Evolutionary conservation across 2,329 filamentous ascomycete genomes (phyloP).

Genomic region (Colletotrichum sojae): DNA sequence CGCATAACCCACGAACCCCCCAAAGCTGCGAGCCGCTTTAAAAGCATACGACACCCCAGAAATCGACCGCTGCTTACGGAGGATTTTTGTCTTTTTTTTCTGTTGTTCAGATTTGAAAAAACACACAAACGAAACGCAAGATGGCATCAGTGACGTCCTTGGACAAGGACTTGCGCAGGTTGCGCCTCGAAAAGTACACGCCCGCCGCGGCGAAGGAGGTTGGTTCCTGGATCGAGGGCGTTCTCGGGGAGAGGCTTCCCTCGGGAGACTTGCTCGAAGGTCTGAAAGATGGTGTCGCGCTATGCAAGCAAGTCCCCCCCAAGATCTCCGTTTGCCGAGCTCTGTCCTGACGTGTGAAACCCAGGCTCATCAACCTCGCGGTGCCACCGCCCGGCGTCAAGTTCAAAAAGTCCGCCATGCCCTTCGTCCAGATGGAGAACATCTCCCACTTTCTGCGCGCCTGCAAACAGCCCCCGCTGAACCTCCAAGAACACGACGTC

Average conservation of each 20-base stretch:
- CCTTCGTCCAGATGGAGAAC: slow-evolving; percentile 99
- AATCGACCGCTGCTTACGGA: background rate
- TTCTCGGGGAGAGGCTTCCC: slow-evolving; percentile 80
- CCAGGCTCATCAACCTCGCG: slow-evolving; percentile 85
- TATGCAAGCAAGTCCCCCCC: slow-evolving; percentile 82
- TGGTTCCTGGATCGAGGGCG: slow-evolving; percentile 86
- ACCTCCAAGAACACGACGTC: slow-evolving; percentile 91
- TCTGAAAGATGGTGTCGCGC: slow-evolving; percentile 89
- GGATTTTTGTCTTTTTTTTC: background rate
- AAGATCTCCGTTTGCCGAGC: slow-evolving; percentile 9
- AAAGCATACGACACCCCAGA: slow-evolving; percentile 1
- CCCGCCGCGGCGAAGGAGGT: slow-evolving; percentile 90
- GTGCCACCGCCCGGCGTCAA: slow-evolving; percentile 83
- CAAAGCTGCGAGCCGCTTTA: slow-evolving; percentile 12
- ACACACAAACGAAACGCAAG: slow-evolving; percentile 36
- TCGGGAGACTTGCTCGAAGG: slow-evolving; percentile 84
- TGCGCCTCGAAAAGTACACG: slow-evolving; percentile 95
- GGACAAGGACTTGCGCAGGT: slow-evolving; percentile 93
- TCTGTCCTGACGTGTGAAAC: slow-evolving; percentile 42
- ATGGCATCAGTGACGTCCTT: slow-evolving; percentile 97
- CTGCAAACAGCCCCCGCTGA: slow-evolving; percentile 87
- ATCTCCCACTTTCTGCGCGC: slow-evolving; percentile 95
- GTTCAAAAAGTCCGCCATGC: slow-evolving; percentile 94
- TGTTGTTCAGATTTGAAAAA: background rate
- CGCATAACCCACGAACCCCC: slow-evolving; percentile 26